Evolutionary conservation across 192 early-diverging fungal genomes (phyloP), one percentile per base, ranked within the genome.

Genomic region (Lobulomyces angularis): DNA sequence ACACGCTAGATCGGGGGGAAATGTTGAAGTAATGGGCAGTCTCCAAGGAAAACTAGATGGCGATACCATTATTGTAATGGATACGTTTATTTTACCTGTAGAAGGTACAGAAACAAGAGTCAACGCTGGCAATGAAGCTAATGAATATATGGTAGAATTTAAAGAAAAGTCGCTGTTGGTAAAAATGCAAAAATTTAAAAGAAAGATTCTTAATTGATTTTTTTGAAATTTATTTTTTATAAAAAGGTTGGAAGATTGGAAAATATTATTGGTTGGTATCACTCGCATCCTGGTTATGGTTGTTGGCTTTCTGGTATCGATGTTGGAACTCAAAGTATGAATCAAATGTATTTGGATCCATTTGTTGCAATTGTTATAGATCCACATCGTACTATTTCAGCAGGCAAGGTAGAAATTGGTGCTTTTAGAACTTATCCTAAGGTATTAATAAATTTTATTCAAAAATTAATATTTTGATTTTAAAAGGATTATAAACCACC

Each of bases 231-330:
- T 23, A n/a, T n/a, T n/a, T n/a, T n/a, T n/a, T n/a, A n/a, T 37
- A 8, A n/a, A 33, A 52, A 81, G 76, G 75, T 88, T 7, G 94
- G 90, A 4, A 66, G 89, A 26, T 52, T 84, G 6, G 94, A 98
- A 53, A 89, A 94, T 45, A 83, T 74, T 8, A 75, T 95, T 59
- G 94, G 94, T 0, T 98, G 94, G 94, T 98, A 98, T 69, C 94
- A 98, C 56, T 84, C 80, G 30, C 94, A 98, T 62, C 94, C 94
- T 11, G 94, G 94, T n/a, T 98, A 98, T 51, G 91, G 94, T 5
- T 97, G 94, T 67, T 98, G 94, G 94, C 67, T 98, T 36, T 96
- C 91, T 3, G 94, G 94, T 9, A 98, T 98, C 56, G 94, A 98
- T 52, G 91, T 96, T 2, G 70, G 71, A 30, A 98, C 94, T 12